Evolutionary conservation across 345 rosid genomes (phyloP).

Genomic region (Sisymbrium altissimum): DNA sequence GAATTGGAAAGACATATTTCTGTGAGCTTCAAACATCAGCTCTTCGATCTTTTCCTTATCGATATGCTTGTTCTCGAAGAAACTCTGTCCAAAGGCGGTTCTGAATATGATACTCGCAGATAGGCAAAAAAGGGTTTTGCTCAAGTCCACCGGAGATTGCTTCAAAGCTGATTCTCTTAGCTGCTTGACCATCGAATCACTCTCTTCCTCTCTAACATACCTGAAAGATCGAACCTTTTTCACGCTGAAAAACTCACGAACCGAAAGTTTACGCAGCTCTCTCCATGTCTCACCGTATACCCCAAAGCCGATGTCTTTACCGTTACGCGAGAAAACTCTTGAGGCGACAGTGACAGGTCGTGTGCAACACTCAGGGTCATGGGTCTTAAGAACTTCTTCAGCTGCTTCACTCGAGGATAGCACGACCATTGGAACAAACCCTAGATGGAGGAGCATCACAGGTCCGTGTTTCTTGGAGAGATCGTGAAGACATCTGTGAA

Average conservation of each 20-base stretch:
- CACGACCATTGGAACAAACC: slow-evolving; percentile 3
- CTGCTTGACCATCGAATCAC: slow-evolving; percentile 16
- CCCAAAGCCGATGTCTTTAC: slow-evolving; percentile 18
- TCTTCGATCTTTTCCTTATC: slow-evolving; percentile 1
- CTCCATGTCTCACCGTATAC: slow-evolving; percentile 25
- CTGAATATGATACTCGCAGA: slow-evolving; percentile 18
- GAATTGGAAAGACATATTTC: not conserved
- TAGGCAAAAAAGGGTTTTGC: slow-evolving; percentile 8
- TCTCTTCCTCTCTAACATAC: slow-evolving; percentile 26
- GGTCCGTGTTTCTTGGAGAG: slow-evolving; percentile 34
- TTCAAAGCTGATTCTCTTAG: slow-evolving; percentile 12
- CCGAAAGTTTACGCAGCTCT: slow-evolving; percentile 32
- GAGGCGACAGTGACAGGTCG: slow-evolving; percentile 13
- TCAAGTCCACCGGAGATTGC: slow-evolving; percentile 17
- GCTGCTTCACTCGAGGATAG: slow-evolving; percentile 34
- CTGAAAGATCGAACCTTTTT: slow-evolving; percentile 14
- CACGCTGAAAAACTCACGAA: slow-evolving; percentile 12
- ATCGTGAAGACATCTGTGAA: slow-evolving; percentile 27
- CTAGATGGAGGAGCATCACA: slow-evolving; percentile 29
- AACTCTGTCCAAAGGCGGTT: slow-evolving; percentile 13
- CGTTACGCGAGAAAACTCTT: slow-evolving; percentile 13
- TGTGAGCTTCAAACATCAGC: not conserved
- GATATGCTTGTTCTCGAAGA: slow-evolving; percentile 17
- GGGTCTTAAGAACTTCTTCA: slow-evolving; percentile 27
- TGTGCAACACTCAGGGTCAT: slow-evolving; percentile 34